Conservation (phyloP, 495 filamentous ascomycete species). For the Trypethelium eluteriae region DNA sequence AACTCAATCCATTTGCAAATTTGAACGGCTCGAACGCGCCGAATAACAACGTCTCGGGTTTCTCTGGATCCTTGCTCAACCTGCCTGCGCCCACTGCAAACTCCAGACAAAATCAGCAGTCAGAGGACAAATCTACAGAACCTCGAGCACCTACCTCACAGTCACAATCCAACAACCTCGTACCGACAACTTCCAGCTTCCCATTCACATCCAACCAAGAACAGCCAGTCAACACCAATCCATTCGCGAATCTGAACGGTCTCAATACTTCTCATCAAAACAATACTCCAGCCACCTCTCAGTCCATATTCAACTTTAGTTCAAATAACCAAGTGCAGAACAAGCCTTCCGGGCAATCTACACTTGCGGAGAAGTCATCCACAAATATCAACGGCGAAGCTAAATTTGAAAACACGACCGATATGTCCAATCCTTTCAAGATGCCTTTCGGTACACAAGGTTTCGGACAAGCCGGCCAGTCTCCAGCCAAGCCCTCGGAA, state of each 20-base stretch:
- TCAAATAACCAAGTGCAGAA: not conserved
- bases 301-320: not conserved
- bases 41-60: not conserved
- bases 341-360: not conserved
- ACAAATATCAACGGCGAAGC: not conserved
- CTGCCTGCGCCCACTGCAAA: not conserved
- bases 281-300: not conserved
- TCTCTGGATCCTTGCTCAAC: not conserved
- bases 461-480: not conserved
- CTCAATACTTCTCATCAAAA: not conserved
- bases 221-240: not conserved
- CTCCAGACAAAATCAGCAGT: not conserved
- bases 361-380: not conserved
- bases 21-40: not conserved
- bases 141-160: not conserved
- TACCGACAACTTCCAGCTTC: constrained; percentile 11
- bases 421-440: not conserved
- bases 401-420: not conserved
- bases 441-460: not conserved
- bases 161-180: constrained; percentile 11
- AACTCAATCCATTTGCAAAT: not conserved
- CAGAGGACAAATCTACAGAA: not conserved
- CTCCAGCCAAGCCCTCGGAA: too few relatives aligned
- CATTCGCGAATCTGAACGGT: not conserved
- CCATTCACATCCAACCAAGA: not conserved